Conservation (phyloP, 257 asterid species). For the Fraxinus excelsior region DNA sequence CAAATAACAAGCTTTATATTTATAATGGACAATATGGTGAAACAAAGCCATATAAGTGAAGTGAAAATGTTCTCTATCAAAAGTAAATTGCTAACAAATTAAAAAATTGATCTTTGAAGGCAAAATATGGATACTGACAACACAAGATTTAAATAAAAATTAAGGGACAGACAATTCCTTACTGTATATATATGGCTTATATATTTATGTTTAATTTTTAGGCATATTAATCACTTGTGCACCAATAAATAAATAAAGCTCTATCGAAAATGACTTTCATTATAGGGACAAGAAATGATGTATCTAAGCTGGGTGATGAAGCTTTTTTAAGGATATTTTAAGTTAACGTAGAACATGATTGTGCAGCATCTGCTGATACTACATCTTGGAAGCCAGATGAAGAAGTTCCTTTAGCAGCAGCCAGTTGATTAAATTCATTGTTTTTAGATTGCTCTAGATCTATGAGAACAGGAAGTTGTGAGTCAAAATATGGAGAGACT, state of each 20-base stretch:
- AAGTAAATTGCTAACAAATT: background rate
- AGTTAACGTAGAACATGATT: slow-evolving; percentile 29
- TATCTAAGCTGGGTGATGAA: slow-evolving; percentile 55
- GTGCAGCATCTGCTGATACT: slow-evolving; percentile 34
- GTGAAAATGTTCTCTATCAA: background rate
- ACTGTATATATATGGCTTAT: background rate
- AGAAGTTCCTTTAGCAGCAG: slow-evolving; percentile 23
- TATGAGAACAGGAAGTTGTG: slow-evolving; percentile 42
- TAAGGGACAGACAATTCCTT: background rate
- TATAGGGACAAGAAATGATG: slow-evolving; percentile 6
- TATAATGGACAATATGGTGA: background rate
- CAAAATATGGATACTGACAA: background rate
- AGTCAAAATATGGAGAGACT: slow-evolving; percentile 58
- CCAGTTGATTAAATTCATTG: slow-evolving; percentile 18
- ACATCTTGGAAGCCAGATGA: slow-evolving; percentile 29
- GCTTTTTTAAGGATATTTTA: slow-evolving; percentile 27
- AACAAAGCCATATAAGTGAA: background rate
- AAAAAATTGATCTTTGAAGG: background rate
- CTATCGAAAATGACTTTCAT: background rate
- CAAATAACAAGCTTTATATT: background rate
- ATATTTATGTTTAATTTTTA: background rate
- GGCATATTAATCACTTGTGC: background rate
- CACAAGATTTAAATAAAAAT: background rate
- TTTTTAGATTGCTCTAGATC: slow-evolving; percentile 32
- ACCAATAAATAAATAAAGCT: background rate